Evolutionary conservation across 176 grass and related monocot species (phyloP).

Genomic region (Microstegium vimineum): DNA sequence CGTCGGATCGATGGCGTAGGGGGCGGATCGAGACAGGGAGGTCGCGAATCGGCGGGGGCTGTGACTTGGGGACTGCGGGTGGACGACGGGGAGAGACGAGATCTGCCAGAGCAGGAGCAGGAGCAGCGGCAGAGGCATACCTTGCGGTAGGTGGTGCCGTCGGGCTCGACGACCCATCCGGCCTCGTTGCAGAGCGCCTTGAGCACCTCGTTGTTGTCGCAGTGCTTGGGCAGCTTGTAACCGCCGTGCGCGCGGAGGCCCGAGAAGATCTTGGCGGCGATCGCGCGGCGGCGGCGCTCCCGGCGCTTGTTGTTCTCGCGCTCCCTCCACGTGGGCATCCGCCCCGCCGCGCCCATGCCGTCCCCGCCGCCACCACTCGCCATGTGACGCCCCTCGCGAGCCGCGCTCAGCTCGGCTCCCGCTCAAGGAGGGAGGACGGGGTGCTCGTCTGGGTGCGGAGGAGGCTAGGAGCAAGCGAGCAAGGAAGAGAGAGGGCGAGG

Average conservation of each 20-base stretch:
- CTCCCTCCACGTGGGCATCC: slow-evolving; percentile 96
- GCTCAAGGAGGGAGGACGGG: not conserved
- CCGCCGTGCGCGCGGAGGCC: slow-evolving; percentile 87
- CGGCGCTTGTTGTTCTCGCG: slow-evolving; percentile 94
- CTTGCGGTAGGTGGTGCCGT: slow-evolving; percentile 96
- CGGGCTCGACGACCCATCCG: slow-evolving; percentile 71
- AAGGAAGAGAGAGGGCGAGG: not conserved
- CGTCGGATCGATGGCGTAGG: not conserved
- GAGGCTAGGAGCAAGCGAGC: not conserved
- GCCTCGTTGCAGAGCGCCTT: slow-evolving; percentile 90
- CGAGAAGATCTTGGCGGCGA: slow-evolving; percentile 90
- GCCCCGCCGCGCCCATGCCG: slow-evolving; percentile 24
- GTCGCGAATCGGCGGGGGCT: not conserved
- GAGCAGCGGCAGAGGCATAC: not conserved
- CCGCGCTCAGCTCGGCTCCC: no score
- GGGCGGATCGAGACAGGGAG: no score
- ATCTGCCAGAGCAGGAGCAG: slow-evolving; percentile 26
- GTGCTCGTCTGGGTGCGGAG: no score
- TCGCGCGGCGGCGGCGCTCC: slow-evolving; percentile 82
- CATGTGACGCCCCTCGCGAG: not conserved
- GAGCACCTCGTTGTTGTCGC: slow-evolving; percentile 94
- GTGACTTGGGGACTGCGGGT: not conserved
- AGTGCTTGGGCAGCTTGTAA: slow-evolving; percentile 85
- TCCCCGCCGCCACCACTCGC: slow-evolving; percentile 7
- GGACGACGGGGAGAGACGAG: not conserved